Percentiles rank a stretch among this genome's conserved stretches.
phyloP scores from a whole-genome alignment of 768 basidiomycete species.

The Boletus coccyginus region DNA sequence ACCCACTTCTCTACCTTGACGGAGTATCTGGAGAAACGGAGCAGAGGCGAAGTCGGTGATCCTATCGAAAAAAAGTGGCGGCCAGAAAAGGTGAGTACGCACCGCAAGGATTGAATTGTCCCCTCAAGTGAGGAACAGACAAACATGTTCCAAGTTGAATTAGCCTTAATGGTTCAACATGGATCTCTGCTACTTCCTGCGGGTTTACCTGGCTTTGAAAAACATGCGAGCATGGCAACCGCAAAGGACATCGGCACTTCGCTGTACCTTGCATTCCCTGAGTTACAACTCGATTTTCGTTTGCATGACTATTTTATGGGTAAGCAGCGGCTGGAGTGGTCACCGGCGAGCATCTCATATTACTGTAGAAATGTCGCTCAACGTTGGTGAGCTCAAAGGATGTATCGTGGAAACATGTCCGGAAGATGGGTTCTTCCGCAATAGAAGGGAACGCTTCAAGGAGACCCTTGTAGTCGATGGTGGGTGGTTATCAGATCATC shows the following conservation, averaged over 20 bases:
- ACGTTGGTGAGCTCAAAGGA: conserved; percentile 60
- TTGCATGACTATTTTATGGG: conserved; percentile 90
- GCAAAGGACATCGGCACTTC: conserved; percentile 49
- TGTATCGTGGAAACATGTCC: conserved; percentile 46
- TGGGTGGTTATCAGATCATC: conserved; percentile 14
- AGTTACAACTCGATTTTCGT: conserved; percentile 72
- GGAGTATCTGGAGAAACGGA: conserved; percentile 78
- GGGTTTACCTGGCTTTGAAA: conserved; percentile 62
- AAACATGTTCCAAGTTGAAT: conserved; percentile 77
- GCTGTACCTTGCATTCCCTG: conserved; percentile 56
- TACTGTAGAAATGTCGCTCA: conserved; percentile 70
- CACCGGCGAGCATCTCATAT: conserved; percentile 6
- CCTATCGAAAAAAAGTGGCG: conserved; percentile 79
- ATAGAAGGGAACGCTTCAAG: conserved; percentile 17
- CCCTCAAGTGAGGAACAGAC: conserved; percentile 45
- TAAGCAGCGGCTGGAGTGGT: conserved; percentile 29
- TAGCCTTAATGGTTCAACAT: conserved; percentile 51
- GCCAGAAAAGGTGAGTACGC: conserved; percentile 59
- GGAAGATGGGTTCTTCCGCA: conserved; percentile 37
- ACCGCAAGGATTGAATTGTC: neutral
- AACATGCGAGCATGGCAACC: conserved; percentile 13
- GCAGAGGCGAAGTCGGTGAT: conserved; percentile 66
- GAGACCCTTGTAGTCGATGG: conserved; percentile 52
- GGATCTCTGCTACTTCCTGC: conserved; percentile 63
- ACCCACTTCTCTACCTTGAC: conserved; percentile 87